Conservation (phyloP, 2,329 filamentous ascomycete species). For the Pseudonectria buxi region DNA sequence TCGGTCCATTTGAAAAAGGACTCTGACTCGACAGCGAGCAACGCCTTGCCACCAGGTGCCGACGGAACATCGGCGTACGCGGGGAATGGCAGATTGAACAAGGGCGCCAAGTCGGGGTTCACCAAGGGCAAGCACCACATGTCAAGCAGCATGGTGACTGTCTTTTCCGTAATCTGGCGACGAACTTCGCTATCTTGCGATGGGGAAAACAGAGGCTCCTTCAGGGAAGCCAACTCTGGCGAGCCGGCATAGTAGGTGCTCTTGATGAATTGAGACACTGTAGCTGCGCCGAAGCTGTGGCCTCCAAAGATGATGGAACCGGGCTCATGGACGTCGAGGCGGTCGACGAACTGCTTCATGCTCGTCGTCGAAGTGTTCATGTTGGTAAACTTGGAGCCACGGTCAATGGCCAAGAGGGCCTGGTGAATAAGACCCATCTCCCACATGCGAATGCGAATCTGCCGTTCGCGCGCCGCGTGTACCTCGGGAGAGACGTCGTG, state of each 20-base stretch:
- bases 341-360: constrained; percentile 52
- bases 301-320: constrained; percentile 70
- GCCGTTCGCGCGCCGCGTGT: constrained; percentile 60
- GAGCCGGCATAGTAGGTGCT: constrained; percentile 61
- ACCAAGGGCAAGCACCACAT: constrained; percentile 73
- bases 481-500: constrained; percentile 61
- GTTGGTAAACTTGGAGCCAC: constrained; percentile 43
- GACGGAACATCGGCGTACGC: constrained; percentile 49
- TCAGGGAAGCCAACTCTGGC: constrained; percentile 39
- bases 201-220: constrained; percentile 56
- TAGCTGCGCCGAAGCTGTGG: constrained; percentile 75
- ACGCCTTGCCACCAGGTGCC: constrained; percentile 47
- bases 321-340: constrained; percentile 61
- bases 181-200: constrained; percentile 47
- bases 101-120: constrained; percentile 52
- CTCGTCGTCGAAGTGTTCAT: constrained; percentile 44
- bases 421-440: constrained; percentile 68
- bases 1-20: constrained; percentile 73
- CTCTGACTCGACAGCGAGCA: constrained; percentile 68
- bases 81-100: constrained; percentile 69
- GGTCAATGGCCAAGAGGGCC: constrained; percentile 60
- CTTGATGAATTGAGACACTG: constrained; percentile 71
- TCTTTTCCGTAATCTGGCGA: constrained; percentile 60
- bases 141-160: constrained; percentile 65
- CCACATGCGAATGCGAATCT: constrained; percentile 71